Conservation (phyloP, 768 basidiomycete species). For the Suillus luteus region DNA sequence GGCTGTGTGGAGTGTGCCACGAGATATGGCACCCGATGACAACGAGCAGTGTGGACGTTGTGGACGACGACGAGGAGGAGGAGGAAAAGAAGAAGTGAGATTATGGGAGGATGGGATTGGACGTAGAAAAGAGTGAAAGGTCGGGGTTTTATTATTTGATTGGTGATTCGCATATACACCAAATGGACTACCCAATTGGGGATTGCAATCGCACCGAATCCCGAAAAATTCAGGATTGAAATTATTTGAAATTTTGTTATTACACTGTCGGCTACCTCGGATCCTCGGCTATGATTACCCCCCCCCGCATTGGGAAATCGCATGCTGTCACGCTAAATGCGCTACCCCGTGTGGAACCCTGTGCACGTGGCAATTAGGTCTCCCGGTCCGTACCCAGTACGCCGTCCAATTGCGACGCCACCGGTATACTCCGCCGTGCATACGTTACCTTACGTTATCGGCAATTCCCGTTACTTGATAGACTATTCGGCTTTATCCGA, state of each 20-base stretch:
- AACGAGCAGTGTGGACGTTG: background rate
- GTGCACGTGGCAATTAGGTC: conserved; percentile 17
- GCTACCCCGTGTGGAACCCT: conserved; percentile 18
- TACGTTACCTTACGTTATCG: background rate
- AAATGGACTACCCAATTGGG: conserved; percentile 19
- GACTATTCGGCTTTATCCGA: conserved; percentile 13
- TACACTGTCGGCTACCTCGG: conserved; percentile 36
- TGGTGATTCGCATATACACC: conserved; percentile 35
- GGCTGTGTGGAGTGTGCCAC: background rate
- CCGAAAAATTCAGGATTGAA: conserved; percentile 26
- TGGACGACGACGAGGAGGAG: background rate
- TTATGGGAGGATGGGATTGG: conserved; percentile 27
- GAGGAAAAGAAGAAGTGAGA: conserved; percentile 28
- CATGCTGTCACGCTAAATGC: conserved; percentile 28
- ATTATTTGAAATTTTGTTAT: conserved; percentile 35
- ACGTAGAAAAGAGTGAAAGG: conserved; percentile 27
- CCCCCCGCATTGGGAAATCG: conserved; percentile 15
- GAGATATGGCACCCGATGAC: background rate
- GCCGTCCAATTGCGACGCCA: conserved; percentile 24
- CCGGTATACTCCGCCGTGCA: conserved; percentile 29
- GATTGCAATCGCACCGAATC: conserved; percentile 29
- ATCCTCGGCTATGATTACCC: conserved; percentile 26
- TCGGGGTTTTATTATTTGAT: conserved; percentile 41
- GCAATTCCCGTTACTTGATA: conserved; percentile 3
- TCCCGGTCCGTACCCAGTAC: background rate